These are phyloP conservation scores for Cnidoscolus chayamansa DNA, from an alignment of 441 rosid species.

Conservation along the genomic window DNA sequence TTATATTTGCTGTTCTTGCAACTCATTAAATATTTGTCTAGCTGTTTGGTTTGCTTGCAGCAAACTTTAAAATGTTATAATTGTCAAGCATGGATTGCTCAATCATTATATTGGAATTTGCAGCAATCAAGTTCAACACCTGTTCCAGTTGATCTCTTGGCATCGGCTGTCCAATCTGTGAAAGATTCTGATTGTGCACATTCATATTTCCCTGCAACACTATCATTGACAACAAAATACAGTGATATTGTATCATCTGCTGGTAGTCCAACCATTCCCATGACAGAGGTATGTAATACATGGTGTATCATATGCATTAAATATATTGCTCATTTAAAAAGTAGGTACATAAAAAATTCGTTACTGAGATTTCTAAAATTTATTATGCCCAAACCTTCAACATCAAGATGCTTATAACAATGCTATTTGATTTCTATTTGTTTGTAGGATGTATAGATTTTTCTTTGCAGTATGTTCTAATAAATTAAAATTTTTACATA, in stretches of 20 bases:
- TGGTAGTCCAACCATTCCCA: conserved; percentile 23
- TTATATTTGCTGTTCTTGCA: background rate
- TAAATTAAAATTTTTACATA: background rate
- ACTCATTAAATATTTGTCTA: background rate
- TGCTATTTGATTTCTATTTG: background rate
- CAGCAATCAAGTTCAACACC: conserved; percentile 31
- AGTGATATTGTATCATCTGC: conserved; percentile 24
- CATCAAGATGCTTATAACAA: background rate
- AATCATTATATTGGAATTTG: conserved; percentile 7
- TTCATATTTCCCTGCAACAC: conserved; percentile 25
- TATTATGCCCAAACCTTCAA: background rate
- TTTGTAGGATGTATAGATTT: background rate
- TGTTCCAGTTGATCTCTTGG: conserved; percentile 23
- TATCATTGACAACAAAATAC: conserved; percentile 26
- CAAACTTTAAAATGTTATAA: background rate
- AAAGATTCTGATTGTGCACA: conserved; percentile 12
- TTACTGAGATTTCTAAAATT: background rate
- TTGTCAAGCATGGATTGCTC: background rate
- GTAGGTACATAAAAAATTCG: background rate
- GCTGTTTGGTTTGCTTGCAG: background rate
- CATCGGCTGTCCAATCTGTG: conserved; percentile 22
- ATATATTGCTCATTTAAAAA: background rate
- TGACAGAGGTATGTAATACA: conserved; percentile 37
- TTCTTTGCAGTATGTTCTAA: background rate
- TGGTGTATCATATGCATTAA: background rate